Conservation (phyloP, 257 asterid species). For the Fraxinus anomala region DNA sequence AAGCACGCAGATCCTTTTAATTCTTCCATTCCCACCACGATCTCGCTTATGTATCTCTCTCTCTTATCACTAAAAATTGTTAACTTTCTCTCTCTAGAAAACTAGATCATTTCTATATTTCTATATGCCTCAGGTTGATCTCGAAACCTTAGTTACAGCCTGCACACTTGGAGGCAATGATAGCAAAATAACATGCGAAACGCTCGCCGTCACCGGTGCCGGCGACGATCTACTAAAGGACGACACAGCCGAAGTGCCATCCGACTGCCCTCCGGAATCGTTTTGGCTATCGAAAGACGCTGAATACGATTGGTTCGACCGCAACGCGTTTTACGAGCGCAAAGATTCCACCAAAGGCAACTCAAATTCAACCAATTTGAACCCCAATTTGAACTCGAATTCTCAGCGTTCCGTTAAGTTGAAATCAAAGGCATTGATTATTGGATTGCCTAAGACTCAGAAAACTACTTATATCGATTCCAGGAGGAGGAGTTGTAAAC, state of each 20-base stretch:
- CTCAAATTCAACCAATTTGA: slow-evolving; percentile 27
- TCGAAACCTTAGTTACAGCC: slow-evolving; percentile 53
- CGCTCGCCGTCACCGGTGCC: slow-evolving; percentile 27
- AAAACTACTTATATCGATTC: slow-evolving; percentile 42
- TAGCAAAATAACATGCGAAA: slow-evolving; percentile 49
- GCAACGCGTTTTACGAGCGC: slow-evolving; percentile 73
- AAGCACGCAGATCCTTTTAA: background rate
- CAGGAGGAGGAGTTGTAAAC: slow-evolving; percentile 45
- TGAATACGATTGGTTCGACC: slow-evolving; percentile 84
- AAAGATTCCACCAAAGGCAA: slow-evolving; percentile 70
- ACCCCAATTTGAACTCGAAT: slow-evolving; percentile 35
- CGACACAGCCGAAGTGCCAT: slow-evolving; percentile 27
- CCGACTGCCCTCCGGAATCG: slow-evolving; percentile 80
- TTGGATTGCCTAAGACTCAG: slow-evolving; percentile 65
- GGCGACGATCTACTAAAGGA: slow-evolving; percentile 21
- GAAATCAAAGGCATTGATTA: slow-evolving; percentile 48
- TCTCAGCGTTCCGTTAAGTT: slow-evolving; percentile 45
- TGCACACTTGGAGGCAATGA: slow-evolving; percentile 53
- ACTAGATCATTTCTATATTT: background rate
- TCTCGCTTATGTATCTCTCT: background rate
- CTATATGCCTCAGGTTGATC: slow-evolving; percentile 67
- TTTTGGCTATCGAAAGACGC: slow-evolving; percentile 90
- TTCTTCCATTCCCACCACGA: background rate
- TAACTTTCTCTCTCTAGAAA: slow-evolving; percentile 7
- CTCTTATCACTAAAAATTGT: background rate